Base-by-base conservation (phyloP, 78 protist species). In the Blattamonas nauphoetae region DNA sequence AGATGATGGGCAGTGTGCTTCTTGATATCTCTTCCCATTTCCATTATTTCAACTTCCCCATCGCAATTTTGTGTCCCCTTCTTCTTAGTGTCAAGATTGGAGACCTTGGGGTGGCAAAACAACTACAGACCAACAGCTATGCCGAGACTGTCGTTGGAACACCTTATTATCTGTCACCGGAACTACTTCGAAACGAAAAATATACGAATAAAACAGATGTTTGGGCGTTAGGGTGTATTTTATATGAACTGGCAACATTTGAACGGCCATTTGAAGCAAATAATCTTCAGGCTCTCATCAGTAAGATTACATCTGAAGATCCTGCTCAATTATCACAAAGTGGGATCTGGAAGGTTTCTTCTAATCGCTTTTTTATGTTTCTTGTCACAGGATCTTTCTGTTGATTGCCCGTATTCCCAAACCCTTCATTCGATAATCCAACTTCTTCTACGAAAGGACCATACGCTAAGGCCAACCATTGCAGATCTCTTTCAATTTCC, bases 181-280 rank as follows among this genome's bases (percentile, higher is more conserved):
- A 79, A 11, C 83, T 79, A 5, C 11, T 6, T 6, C 29, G 6
- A 21, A 36, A 36, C 33, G 21, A 79, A 11, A 6, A 6, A 5
- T 79, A 79, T 11, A 79, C 4, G 45, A 6, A 3, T 5, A 42
- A 45, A 44, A 32, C 79, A 4, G 93, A 91, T 85, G 71, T 91
- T 33, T 91, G 93, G 93, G 88, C 91, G n/a, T 85, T 88, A 42
- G 93, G 93, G 36, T 86, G 89, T 84, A 38, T 91, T 11, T 81
- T 91, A 36, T 91, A 88, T 87, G 93, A 91, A 64, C 42, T 91
- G 55, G 0, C 41, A 42, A 78, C 94, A 6, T 80, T 91, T 11
- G 0, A 64, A 44, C 88, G 64, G 82, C 87, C 92, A 0, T 90
- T 90, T 42, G 90, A 87, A 44, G 85, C 86, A 5, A 0, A 44